Evolutionary conservation across 345 rosid species (phyloP).

Genomic region (Sisymbrium altissimum): DNA sequence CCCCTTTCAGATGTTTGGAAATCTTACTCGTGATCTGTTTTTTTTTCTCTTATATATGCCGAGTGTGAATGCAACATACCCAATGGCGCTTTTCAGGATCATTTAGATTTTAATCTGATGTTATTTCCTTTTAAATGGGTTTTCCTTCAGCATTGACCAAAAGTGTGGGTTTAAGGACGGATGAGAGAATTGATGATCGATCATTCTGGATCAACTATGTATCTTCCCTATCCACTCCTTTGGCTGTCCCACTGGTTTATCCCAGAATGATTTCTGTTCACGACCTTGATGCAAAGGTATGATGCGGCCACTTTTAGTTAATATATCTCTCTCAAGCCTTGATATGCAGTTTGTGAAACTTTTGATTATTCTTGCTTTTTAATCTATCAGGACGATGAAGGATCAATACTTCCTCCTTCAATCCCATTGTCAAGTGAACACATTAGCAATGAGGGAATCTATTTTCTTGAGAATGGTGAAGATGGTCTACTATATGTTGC

Average conservation of each 20-base stretch:
- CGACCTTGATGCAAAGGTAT: constrained; percentile 67
- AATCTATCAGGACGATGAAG: constrained; percentile 55
- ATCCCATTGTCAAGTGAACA: constrained; percentile 89
- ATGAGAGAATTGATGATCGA: constrained; percentile 86
- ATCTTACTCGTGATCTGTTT: neutral
- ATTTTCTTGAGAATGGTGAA: constrained; percentile 89
- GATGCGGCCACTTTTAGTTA: neutral
- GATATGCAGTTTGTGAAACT: neutral
- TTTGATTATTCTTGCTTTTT: constrained; percentile 14
- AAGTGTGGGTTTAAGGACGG: constrained; percentile 66
- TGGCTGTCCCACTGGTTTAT: constrained; percentile 74
- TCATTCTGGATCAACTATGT: constrained; percentile 78
- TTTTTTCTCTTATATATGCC: neutral
- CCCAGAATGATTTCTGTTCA: constrained; percentile 86
- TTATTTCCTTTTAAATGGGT: constrained; percentile 13
- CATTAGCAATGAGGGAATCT: constrained; percentile 71
- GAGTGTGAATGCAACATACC: neutral
- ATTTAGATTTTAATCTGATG: neutral
- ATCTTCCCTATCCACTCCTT: constrained; percentile 65
- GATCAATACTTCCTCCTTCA: constrained; percentile 46
- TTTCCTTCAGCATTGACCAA: constrained; percentile 65
- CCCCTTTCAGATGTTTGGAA: neutral
- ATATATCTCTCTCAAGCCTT: neutral
- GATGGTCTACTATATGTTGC: constrained; percentile 81
- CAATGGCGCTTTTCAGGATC: neutral